These are phyloP conservation scores for Helotiales sp. DNA, from an alignment of 2,329 filamentous ascomycete genomes.

Conservation along the genomic window DNA sequence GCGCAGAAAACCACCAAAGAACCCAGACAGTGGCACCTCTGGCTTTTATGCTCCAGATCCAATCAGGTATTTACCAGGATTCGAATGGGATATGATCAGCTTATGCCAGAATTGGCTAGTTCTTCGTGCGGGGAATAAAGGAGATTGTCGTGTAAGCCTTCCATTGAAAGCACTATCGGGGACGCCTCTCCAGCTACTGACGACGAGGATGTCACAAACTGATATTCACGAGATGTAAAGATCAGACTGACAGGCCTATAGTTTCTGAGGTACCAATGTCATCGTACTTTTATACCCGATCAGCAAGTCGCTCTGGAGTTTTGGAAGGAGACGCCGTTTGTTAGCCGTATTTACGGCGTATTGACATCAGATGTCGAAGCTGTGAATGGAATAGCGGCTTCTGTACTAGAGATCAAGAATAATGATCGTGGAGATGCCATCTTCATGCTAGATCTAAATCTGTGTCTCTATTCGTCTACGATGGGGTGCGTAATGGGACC, in stretches of 20 bases:
- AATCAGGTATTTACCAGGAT: neutral
- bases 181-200: too few relatives aligned
- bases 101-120: slow-evolving; percentile 1
- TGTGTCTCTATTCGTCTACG: slow-evolving; percentile 1
- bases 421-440: slow-evolving; percentile 1
- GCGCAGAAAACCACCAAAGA: neutral
- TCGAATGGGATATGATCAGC: slow-evolving; percentile 8
- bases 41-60: neutral
- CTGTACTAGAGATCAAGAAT: neutral
- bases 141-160: neutral
- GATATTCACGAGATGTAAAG: too few relatives aligned
- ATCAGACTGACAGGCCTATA: neutral
- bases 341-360: neutral
- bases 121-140: neutral
- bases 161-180: too few relatives aligned
- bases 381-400: neutral
- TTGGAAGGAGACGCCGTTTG: neutral
- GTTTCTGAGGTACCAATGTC: neutral
- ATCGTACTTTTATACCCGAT: neutral
- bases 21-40: neutral
- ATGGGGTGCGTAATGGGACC: neutral
- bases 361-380: neutral
- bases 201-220: too few relatives aligned
- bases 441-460: neutral
- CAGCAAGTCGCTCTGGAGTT: neutral